phyloP scores from a whole-genome alignment of 495 filamentous ascomycete species.

The Neurospora sp. region DNA sequence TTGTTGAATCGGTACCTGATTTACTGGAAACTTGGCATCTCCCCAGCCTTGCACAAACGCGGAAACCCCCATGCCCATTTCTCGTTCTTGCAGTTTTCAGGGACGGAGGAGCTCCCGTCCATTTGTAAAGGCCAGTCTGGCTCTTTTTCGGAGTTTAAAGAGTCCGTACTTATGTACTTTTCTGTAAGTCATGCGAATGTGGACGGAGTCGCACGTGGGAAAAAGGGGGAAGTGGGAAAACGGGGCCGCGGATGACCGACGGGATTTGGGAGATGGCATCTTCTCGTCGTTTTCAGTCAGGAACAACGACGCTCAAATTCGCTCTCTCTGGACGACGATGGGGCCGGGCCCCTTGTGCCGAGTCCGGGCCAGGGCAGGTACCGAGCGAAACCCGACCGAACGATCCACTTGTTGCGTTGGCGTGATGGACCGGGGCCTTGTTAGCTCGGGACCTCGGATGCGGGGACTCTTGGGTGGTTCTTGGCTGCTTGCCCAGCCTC shows the following conservation, averaged over 20 bases:
- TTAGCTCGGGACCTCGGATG: conserved; percentile 13
- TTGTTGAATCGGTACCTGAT: neutral
- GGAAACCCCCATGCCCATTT: neutral
- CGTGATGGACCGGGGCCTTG: conserved; percentile 3
- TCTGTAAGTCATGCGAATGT: neutral
- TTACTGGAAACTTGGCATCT: neutral
- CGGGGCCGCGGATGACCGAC: neutral
- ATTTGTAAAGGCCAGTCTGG: neutral
- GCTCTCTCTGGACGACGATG: neutral
- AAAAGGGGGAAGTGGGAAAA: neutral
- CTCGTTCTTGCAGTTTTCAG: neutral
- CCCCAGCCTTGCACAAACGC: neutral
- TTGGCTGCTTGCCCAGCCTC: neutral
- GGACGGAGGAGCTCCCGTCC: neutral
- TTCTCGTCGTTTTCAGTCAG: neutral
- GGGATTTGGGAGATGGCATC: neutral
- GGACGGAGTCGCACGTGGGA: neutral
- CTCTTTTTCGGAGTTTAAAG: neutral
- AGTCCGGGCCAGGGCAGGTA: neutral
- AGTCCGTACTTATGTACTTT: neutral
- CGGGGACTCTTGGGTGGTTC: conserved; percentile 1
- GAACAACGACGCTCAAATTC: neutral
- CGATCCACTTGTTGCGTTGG: neutral
- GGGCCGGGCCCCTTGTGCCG: neutral
- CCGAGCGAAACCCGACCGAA: neutral